Evolutionary conservation across 495 filamentous ascomycete species (phyloP), one percentile per base, ranked within the genome.

Genomic region (Tetracladium setigerum): DNA sequence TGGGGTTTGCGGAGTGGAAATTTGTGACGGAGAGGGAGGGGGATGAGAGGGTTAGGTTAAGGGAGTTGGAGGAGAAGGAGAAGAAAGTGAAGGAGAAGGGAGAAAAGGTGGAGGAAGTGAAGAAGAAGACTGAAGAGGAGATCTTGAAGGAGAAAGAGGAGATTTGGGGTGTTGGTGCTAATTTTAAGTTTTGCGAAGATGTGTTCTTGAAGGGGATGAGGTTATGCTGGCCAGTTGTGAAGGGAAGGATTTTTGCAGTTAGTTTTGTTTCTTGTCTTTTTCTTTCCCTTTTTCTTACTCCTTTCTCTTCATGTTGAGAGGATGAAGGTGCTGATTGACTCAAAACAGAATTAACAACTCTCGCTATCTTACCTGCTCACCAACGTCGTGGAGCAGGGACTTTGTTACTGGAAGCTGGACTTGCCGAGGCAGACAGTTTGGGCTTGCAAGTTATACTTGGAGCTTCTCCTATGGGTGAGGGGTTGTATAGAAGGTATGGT

Each of bases 11-110:
- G 17, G 22, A 27, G 12, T 54, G 52, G 52, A 33, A 19, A 45
- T 41, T 51, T 49, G 42, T 13, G 24, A 5, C 22, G 13, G n/a
- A 32, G 22, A 37, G 22, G 45, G 35, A 39, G 30, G 10, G 37
- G 22, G 17, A 22, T 19, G 30, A 4, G 0, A 62, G 64, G 4
- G 47, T 57, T 41, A 60, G 53, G 44, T 69, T 72, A 33, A 55
- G 55, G 14, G 60, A 66, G 41, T 34, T 38, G 2, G 54, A 53
- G 12, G 45, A 35, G 7, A 41, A 32, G 17, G 37, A 44, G 19
- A 32, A 37, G 17, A 31, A 41, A 34, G 44, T 37, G 24, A 17
- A 36, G 38, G 49, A 44, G 31, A 24, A 19, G 30, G 49, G 30
- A 39, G 40, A 6, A 13, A 38, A 31, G 41, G 40, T 16, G 7